Percentiles rank a stretch among this genome's conserved stretches.
Evolutionary conservation across 306 rosid genomes (phyloP).

Genomic region (Casuarina glauca): DNA sequence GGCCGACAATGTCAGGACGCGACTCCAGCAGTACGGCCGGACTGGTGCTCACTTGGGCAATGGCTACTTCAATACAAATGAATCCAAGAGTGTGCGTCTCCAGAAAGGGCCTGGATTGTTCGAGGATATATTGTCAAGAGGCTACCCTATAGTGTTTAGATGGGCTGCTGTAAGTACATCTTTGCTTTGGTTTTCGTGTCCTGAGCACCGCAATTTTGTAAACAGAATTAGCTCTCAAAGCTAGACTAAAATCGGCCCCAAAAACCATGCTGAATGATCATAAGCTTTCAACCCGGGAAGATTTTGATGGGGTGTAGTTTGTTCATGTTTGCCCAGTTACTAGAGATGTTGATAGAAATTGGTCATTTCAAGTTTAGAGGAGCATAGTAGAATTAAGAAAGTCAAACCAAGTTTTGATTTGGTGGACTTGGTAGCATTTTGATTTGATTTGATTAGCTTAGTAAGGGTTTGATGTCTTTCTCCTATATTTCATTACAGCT

Average conservation of each 20-base stretch:
- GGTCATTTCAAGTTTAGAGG: background rate
- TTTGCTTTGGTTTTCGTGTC: slow-evolving; percentile 1
- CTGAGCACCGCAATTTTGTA: slow-evolving; percentile 1
- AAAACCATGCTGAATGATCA: background rate
- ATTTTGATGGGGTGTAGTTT: background rate
- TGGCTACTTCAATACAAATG: slow-evolving; percentile 13
- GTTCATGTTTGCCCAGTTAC: background rate
- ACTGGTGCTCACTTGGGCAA: slow-evolving; percentile 72
- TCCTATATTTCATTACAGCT: background rate
- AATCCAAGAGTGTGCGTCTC: slow-evolving; percentile 18
- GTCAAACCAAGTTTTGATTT: background rate
- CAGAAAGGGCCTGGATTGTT: slow-evolving; percentile 57
- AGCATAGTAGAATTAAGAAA: background rate
- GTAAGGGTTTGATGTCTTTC: background rate
- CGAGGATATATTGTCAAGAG: slow-evolving; percentile 51
- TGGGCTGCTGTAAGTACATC: slow-evolving; percentile 80
- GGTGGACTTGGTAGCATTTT: too few relatives aligned
- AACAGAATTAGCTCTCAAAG: slow-evolving; percentile 5
- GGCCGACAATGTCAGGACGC: slow-evolving; percentile 65
- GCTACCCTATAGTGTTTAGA: slow-evolving; percentile 69
- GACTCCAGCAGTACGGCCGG: slow-evolving; percentile 75
- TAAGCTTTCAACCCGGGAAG: background rate
- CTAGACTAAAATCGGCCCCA: slow-evolving; percentile 14
- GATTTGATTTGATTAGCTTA: background rate
- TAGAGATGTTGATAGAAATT: background rate